Percentiles rank a stretch among this genome's conserved stretches.
These are phyloP conservation scores for Leccinum uliginosum DNA, from an alignment of 768 basidiomycete species.

Conservation along the genomic window DNA sequence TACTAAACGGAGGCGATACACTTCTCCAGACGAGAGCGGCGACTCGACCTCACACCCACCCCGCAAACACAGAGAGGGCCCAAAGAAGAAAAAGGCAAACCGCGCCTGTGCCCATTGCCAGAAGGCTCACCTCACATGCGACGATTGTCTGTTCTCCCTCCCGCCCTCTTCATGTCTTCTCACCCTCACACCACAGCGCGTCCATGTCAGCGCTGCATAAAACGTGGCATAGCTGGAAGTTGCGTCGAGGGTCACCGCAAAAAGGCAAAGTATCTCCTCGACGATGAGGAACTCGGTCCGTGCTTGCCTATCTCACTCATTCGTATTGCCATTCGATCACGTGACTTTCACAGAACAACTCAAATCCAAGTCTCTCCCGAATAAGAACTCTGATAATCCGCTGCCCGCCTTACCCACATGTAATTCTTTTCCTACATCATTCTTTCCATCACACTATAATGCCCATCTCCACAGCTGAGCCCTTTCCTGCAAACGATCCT, in stretches of 20 bases:
- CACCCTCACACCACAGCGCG: conserved; percentile 55
- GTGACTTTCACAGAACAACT: conserved; percentile 36
- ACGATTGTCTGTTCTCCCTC: conserved; percentile 70
- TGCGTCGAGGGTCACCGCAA: conserved; percentile 96
- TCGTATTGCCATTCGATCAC: conserved; percentile 19
- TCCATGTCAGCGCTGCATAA: conserved; percentile 93
- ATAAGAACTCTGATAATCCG: conserved; percentile 28
- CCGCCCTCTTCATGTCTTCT: background rate
- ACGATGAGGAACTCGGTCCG: conserved; percentile 88
- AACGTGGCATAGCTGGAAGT: conserved; percentile 82
- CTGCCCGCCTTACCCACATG: conserved; percentile 29
- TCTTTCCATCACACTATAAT: conserved; percentile 9
- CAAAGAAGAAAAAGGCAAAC: conserved; percentile 93
- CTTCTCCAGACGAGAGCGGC: conserved; percentile 54
- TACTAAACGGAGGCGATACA: conserved; percentile 59
- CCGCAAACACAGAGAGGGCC: conserved; percentile 64
- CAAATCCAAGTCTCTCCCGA: conserved; percentile 30
- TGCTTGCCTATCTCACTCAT: conserved; percentile 4
- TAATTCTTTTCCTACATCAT: conserved; percentile 16
- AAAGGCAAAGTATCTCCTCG: conserved; percentile 95
- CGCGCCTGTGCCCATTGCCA: conserved; percentile 95
- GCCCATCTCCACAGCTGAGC: conserved; percentile 36
- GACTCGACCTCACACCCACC: conserved; percentile 40
- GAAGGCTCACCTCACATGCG: conserved; percentile 97
- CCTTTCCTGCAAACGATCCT: conserved; percentile 51